Percentiles rank a stretch among this genome's conserved stretches.
phyloP scores from a whole-genome alignment of 768 basidiomycete genomes.

The Boletus pseudopeckii region DNA sequence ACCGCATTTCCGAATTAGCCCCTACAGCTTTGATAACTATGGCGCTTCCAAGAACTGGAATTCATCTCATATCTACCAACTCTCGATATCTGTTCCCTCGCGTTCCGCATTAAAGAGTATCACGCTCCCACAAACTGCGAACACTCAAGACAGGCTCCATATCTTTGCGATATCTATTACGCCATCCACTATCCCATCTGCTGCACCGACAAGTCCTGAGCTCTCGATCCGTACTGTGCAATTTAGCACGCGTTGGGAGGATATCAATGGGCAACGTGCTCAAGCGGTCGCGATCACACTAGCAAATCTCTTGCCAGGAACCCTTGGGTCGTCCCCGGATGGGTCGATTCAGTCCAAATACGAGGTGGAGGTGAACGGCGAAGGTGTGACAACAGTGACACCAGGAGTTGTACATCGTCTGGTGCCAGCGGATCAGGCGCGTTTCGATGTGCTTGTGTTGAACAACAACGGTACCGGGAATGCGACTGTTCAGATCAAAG shows the following conservation, averaged over 20 bases:
- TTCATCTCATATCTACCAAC: slow-evolving; percentile 41
- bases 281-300: slow-evolving; percentile 52
- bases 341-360: slow-evolving; percentile 35
- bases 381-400: slow-evolving; percentile 40
- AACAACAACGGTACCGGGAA: slow-evolving; percentile 30
- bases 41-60: slow-evolving; percentile 40
- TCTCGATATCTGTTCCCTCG: slow-evolving; percentile 43
- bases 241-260: slow-evolving; percentile 47
- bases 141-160: slow-evolving; percentile 37
- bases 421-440: slow-evolving; percentile 47
- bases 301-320: slow-evolving; percentile 45
- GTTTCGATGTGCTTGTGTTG: slow-evolving; percentile 46
- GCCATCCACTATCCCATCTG: slow-evolving; percentile 29
- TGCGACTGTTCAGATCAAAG: slow-evolving; percentile 34
- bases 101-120: slow-evolving; percentile 40
- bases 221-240: slow-evolving; percentile 42
- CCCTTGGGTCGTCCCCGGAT: slow-evolving; percentile 16
- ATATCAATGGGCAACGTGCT: slow-evolving; percentile 34
- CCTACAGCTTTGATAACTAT: slow-evolving; percentile 41
- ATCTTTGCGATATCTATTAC: slow-evolving; percentile 45
- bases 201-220: slow-evolving; percentile 18
- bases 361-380: slow-evolving; percentile 36
- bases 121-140: slow-evolving; percentile 36
- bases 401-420: slow-evolving; percentile 44
- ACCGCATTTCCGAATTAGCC: slow-evolving; percentile 28